Percentiles rank a stretch among this genome's conserved stretches.
Evolutionary conservation across 148 eudicot genomes (phyloP).

Genomic region (Silene conica): DNA sequence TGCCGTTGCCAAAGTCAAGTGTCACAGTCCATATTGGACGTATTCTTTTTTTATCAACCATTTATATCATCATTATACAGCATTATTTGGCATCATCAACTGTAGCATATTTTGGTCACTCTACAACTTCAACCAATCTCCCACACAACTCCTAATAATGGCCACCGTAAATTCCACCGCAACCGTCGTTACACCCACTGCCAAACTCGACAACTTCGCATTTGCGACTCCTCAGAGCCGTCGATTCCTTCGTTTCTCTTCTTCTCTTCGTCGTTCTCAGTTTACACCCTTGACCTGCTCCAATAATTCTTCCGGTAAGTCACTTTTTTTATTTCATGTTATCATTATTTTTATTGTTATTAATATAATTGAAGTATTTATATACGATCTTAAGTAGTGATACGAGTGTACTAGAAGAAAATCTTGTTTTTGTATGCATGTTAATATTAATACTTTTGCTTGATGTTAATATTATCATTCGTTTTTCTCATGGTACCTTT

Average conservation of each 20-base stretch:
- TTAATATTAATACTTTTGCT: too few relatives aligned
- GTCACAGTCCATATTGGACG: too few relatives aligned
- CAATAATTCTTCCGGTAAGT: slow-evolving; percentile 29
- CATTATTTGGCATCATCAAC: too few relatives aligned
- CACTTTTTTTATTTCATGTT: not conserved
- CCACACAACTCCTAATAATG: slow-evolving; percentile 8
- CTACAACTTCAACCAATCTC: slow-evolving; percentile 6
- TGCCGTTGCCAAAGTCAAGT: too few relatives aligned
- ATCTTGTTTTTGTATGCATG: too few relatives aligned
- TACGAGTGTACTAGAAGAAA: too few relatives aligned
- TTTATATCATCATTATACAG: too few relatives aligned
- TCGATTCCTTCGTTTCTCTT: slow-evolving; percentile 23
- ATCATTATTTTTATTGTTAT: not conserved
- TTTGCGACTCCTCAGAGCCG: slow-evolving; percentile 23
- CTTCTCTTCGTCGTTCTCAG: slow-evolving; percentile 25
- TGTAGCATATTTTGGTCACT: too few relatives aligned
- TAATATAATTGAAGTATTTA: not conserved
- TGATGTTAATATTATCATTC: too few relatives aligned
- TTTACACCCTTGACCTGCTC: slow-evolving; percentile 31
- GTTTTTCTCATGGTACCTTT: too few relatives aligned
- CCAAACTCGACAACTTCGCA: slow-evolving; percentile 30
- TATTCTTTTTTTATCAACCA: too few relatives aligned
- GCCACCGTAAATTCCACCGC: slow-evolving; percentile 36
- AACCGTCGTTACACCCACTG: slow-evolving; percentile 43
- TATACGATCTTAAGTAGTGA: too few relatives aligned